Evolutionary conservation across 2,329 filamentous ascomycete species (phyloP), one percentile per base, ranked within the genome.

Genomic region (Sporothrix brasiliensis): DNA sequence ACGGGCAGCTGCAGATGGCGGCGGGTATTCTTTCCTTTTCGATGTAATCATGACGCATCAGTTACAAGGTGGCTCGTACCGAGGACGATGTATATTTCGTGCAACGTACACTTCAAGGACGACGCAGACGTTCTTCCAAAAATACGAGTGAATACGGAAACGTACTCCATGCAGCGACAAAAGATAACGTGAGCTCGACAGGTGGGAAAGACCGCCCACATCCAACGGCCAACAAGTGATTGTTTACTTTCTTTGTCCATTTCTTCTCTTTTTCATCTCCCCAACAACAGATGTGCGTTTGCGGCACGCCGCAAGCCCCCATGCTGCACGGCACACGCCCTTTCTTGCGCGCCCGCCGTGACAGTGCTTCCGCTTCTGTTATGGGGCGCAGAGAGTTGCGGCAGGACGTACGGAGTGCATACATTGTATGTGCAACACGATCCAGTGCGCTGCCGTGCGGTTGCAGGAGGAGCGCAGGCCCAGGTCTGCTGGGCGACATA

Each of bases 391-490:
- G 56, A 11, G 16, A 27, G 11, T 1, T 56, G 53, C 53, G 30
- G 53, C 53, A 56, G 41, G 34, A 6, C 24, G 34, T 24, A 61
- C 14, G 47, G 14, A n/a, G 47, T 19, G 16, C 47, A 44, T 16
- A n/a, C n/a, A n/a, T n/a, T n/a, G n/a, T n/a, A 16, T 44, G 41
- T 13, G 41, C 41, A 4, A 19, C 34, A 60, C 56, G 56, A 60
- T 47, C 34, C 58, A 47, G 58, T 63, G 58, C 39, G 58, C 58
- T 63, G 58, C 58, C 39, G 58, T 63, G 58, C 58, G 58, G 24
- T 41, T 47, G 58, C 58, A 61, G 39, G 6, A 47, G 39, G n/a
- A 10, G 16, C 27, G 58, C 39, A 47, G 58, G 19, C 56, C 56
- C 56, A 58, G 54, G 30, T 16, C 54, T n/a, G 27, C 39, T 58